A percentile compares a stretch with the other conserved stretches of the same genome.
Conservation (phyloP, 1,284 basidiomycete genomes). For the Golubevia pallescens region DNA sequence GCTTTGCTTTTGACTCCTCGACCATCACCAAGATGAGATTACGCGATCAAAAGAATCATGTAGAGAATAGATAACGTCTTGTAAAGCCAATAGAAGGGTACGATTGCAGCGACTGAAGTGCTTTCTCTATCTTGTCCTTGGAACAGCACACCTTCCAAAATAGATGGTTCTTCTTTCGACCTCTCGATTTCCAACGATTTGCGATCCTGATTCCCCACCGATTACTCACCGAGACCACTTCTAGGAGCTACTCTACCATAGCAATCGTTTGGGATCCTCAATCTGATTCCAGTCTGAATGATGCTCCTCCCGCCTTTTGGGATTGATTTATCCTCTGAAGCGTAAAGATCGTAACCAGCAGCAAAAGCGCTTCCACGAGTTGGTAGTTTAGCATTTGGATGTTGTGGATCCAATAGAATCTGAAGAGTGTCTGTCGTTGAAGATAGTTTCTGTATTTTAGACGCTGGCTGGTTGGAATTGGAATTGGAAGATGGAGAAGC, state of each 20-base stretch:
- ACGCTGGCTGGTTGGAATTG: not conserved
- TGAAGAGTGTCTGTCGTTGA: slow-evolving; percentile 25
- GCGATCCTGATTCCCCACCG: too few relatives aligned
- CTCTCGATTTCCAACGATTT: too few relatives aligned
- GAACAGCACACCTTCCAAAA: too few relatives aligned
- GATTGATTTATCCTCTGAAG: slow-evolving; percentile 32
- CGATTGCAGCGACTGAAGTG: too few relatives aligned
- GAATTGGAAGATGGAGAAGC: not conserved
- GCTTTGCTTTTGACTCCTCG: too few relatives aligned
- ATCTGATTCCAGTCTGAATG: slow-evolving; percentile 51
- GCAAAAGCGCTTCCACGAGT: slow-evolving; percentile 50
- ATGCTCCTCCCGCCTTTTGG: slow-evolving; percentile 38
- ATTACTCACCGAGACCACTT: slow-evolving; percentile 39
- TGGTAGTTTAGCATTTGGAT: slow-evolving; percentile 54
- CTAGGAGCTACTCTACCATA: slow-evolving; percentile 59
- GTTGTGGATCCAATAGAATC: slow-evolving; percentile 44
- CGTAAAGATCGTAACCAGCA: slow-evolving; percentile 60
- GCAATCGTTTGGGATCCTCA: slow-evolving; percentile 52
- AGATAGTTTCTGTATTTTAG: not conserved
- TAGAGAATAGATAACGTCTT: too few relatives aligned
- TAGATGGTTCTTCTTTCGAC: too few relatives aligned
- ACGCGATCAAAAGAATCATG: too few relatives aligned
- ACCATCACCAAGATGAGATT: too few relatives aligned
- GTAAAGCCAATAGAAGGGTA: too few relatives aligned
- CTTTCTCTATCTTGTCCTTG: too few relatives aligned